Evolutionary conservation across 805 yeast species (phyloP).

Genomic region (Lipomyces starkeyi): DNA sequence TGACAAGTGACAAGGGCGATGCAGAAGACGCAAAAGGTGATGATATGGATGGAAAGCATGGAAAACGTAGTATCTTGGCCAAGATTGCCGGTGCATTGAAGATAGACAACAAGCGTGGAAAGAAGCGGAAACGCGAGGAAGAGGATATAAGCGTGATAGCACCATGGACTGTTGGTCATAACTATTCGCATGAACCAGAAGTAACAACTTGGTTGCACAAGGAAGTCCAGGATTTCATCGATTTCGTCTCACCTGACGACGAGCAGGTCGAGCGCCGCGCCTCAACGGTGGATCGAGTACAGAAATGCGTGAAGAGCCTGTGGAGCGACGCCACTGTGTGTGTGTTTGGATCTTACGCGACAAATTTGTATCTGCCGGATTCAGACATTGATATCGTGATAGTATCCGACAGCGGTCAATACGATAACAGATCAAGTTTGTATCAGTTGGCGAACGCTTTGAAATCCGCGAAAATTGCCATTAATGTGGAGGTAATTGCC

Average conservation of each 20-base stretch:
- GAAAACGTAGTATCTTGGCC: constrained; percentile 9
- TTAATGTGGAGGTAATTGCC: constrained; percentile 81
- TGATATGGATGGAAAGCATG: not conserved
- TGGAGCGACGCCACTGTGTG: constrained; percentile 84
- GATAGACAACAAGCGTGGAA: constrained; percentile 13
- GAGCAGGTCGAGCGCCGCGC: constrained; percentile 74
- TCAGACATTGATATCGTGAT: constrained; percentile 96
- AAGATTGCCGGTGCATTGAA: constrained; percentile 21
- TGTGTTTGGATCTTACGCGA: constrained; percentile 94
- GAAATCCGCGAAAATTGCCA: constrained; percentile 65
- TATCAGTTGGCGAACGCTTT: constrained; percentile 76
- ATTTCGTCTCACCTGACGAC: constrained; percentile 82
- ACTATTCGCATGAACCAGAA: constrained; percentile 76
- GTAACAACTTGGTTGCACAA: constrained; percentile 84
- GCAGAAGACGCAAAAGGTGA: constrained; percentile 15
- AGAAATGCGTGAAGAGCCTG: constrained; percentile 55
- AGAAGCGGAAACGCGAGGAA: constrained; percentile 24
- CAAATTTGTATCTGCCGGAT: constrained; percentile 90
- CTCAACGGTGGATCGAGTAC: constrained; percentile 63
- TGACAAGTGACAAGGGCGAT: constrained; percentile 47
- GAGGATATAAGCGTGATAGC: constrained; percentile 22
- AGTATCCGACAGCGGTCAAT: constrained; percentile 63
- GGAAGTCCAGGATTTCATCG: constrained; percentile 84
- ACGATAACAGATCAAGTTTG: constrained; percentile 66
- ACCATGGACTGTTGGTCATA: constrained; percentile 82